Evolutionary conservation across 1,284 basidiomycete genomes (phyloP).

Genomic region (Ceratobasidium sp.): DNA sequence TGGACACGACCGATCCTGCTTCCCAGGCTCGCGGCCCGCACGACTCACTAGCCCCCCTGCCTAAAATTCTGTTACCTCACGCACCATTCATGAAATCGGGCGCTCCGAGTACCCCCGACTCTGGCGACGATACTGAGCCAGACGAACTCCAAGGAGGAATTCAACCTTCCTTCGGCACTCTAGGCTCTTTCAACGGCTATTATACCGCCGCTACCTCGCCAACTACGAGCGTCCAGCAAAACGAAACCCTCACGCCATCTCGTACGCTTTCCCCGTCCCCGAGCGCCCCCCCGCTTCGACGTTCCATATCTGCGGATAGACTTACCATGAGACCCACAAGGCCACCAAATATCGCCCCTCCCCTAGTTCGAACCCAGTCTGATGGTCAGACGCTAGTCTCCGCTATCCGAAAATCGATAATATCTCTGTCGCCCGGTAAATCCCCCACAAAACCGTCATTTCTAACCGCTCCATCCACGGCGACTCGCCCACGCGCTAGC

Average conservation of each 20-base stretch:
- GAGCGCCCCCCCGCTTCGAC: not conserved
- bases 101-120: slow-evolving; percentile 11
- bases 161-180: not conserved
- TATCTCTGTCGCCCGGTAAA: not conserved
- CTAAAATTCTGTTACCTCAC: too few species aligned
- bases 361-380: slow-evolving; percentile 18
- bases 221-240: not conserved
- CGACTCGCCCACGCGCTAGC: not conserved
- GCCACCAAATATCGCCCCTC: not conserved
- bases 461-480: not conserved
- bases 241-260: not conserved
- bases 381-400: not conserved
- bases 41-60: too few species aligned
- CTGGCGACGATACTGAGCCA: slow-evolving; percentile 36
- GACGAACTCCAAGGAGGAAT: slow-evolving; percentile 1
- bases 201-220: slow-evolving; percentile 28
- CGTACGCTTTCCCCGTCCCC: not conserved
- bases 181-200: slow-evolving; percentile 21
- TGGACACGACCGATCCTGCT: too few species aligned
- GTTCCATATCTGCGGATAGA: slow-evolving; percentile 39
- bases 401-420: not conserved
- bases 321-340: slow-evolving; percentile 23
- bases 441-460: not conserved
- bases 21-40: too few species aligned
- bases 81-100: too few species aligned